Evolutionary conservation across 352 stramenopile genomes (phyloP).

Genomic region (Globisporangium barbulae): DNA sequence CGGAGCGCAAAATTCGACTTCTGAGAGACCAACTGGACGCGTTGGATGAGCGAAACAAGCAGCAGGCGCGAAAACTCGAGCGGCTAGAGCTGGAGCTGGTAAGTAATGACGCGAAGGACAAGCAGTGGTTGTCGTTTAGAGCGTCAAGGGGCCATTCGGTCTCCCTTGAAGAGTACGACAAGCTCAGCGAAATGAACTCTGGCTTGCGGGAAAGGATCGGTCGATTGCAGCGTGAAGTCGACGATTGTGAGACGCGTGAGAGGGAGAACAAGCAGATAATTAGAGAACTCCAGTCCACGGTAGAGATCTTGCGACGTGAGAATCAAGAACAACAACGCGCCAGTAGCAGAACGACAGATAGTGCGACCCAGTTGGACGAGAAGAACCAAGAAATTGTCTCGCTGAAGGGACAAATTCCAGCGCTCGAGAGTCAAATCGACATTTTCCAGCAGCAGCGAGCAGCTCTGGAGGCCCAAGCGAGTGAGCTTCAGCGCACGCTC

Average conservation of each 20-base stretch:
- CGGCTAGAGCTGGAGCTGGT: slow-evolving; percentile 16
- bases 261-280: not conserved
- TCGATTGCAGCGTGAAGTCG: slow-evolving; percentile 9
- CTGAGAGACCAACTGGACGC: slow-evolving; percentile 34
- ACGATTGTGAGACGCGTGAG: not conserved
- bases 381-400: not conserved
- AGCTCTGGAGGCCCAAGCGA: slow-evolving; percentile 14
- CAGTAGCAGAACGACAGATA: not conserved
- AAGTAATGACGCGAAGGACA: not conserved
- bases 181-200: slow-evolving; percentile 1
- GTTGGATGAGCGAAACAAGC: slow-evolving; percentile 23
- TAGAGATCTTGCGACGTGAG: not conserved
- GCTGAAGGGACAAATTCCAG: not conserved
- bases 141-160: too few species aligned
- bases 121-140: not conserved
- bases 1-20: slow-evolving; percentile 24
- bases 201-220: slow-evolving; percentile 1
- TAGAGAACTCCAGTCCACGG: slow-evolving; percentile 5
- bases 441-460: slow-evolving; percentile 7
- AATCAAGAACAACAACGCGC: not conserved
- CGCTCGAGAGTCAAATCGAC: not conserved
- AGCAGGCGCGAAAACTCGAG: slow-evolving; percentile 13
- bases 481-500: slow-evolving; percentile 26
- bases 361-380: not conserved
- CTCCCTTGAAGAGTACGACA: slow-evolving; percentile 8